These are phyloP conservation scores for Mycena indigotica DNA, from an alignment of 768 basidiomycete genomes.

Conservation along the genomic window DNA sequence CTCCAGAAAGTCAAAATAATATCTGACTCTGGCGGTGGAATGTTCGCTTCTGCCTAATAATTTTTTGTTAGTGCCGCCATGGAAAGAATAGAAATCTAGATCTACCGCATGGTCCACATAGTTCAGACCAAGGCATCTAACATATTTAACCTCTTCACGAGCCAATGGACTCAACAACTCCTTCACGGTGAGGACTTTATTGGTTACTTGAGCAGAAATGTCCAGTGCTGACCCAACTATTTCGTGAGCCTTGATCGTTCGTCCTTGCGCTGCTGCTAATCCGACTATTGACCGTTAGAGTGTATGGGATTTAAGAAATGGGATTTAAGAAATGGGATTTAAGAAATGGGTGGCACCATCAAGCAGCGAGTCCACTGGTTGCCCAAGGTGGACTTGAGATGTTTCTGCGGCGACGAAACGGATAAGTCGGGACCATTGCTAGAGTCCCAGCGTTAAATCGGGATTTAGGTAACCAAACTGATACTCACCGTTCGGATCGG, in stretches of 20 bases:
- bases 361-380: constrained; percentile 67
- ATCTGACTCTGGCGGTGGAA: constrained; percentile 44
- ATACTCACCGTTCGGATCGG: constrained; percentile 25
- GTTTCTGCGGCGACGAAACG: constrained; percentile 82
- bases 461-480: background rate
- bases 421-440: constrained; percentile 82
- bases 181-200: constrained; percentile 67
- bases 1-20: too few relatives aligned
- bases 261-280: constrained; percentile 51
- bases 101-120: constrained; percentile 82
- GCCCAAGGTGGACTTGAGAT: constrained; percentile 70
- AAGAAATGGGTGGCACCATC: constrained; percentile 60
- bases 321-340: background rate
- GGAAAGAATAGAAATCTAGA: constrained; percentile 7
- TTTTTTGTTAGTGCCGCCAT: constrained; percentile 24
- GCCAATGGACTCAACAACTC: constrained; percentile 71
- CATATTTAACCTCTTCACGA: constrained; percentile 64
- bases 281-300: constrained; percentile 52
- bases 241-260: constrained; percentile 67
- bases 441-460: background rate
- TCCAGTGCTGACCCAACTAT: constrained; percentile 73
- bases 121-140: constrained; percentile 79
- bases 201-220: constrained; percentile 63
- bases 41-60: background rate
- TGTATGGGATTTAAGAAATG: background rate